Conservation (phyloP, 768 basidiomycete species). For the Fistulinella prunicolor region DNA sequence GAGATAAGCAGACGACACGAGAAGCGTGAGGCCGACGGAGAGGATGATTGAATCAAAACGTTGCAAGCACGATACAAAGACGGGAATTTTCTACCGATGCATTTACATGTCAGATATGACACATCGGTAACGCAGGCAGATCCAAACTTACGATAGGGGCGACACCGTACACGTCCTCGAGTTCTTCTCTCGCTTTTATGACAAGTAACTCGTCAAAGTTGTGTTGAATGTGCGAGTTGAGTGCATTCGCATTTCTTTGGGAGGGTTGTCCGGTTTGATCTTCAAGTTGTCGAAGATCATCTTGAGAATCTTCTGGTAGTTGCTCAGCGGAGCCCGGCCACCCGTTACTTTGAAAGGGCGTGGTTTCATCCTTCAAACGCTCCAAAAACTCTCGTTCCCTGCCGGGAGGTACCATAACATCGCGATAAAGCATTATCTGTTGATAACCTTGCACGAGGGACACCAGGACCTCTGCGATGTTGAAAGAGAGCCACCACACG, state of each 20-base stretch:
- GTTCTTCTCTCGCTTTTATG: conserved; percentile 65
- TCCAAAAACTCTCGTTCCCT: conserved; percentile 40
- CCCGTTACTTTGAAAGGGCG: conserved; percentile 7
- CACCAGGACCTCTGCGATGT: conserved; percentile 61
- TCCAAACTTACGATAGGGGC: conserved; percentile 65
- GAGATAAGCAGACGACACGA: conserved; percentile 58
- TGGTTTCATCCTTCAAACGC: conserved; percentile 18
- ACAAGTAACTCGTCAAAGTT: conserved; percentile 66
- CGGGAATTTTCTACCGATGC: conserved; percentile 68
- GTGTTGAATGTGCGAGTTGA: conserved; percentile 49
- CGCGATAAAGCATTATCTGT: conserved; percentile 62
- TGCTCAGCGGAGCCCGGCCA: conserved; percentile 13
- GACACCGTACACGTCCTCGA: conserved; percentile 79
- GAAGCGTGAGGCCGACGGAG: conserved; percentile 57
- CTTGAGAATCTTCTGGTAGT: conserved; percentile 7
- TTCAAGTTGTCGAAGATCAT: conserved; percentile 21
- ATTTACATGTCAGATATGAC: conserved; percentile 6
- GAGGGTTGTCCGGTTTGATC: conserved; percentile 9
- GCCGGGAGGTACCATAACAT: conserved; percentile 55
- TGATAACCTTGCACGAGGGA: conserved; percentile 71
- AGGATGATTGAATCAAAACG: conserved; percentile 71
- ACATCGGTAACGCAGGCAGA: neutral
- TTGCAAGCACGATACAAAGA: conserved; percentile 75
- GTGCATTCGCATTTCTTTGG: conserved; percentile 3
- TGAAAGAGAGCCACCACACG: conserved; percentile 77